These are phyloP conservation scores for Microcos paniculata DNA, from an alignment of 345 rosid genomes.

Conservation along the genomic window DNA sequence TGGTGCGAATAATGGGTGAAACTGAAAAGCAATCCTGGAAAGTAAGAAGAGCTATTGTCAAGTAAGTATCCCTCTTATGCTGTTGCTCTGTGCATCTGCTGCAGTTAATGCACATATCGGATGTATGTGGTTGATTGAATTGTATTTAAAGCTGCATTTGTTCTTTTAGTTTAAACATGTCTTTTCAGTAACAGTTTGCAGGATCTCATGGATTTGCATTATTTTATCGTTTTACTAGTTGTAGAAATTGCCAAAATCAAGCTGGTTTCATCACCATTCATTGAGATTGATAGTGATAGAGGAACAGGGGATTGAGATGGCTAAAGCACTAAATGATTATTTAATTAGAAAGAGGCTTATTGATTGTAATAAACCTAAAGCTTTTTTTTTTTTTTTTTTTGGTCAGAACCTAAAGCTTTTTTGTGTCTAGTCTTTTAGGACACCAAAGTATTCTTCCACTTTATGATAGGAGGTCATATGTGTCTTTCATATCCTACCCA, in stretches of 20 bases:
- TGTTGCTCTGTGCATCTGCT: not conserved
- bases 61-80: conserved; percentile 48
- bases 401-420: no score
- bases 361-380: not conserved
- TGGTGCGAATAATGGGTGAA: conserved; percentile 65
- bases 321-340: not conserved
- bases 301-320: not conserved
- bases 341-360: not conserved
- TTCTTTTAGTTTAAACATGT: not conserved
- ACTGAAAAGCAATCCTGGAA: conserved; percentile 69
- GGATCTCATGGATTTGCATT: not conserved
- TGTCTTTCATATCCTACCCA: not conserved
- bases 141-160: not conserved
- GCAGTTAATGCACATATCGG: conserved; percentile 1
- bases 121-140: not conserved
- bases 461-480: not conserved
- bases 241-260: not conserved
- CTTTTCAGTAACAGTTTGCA: not conserved
- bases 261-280: not conserved
- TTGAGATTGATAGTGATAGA: not conserved
- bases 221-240: not conserved
- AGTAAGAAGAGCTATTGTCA: conserved; percentile 61
- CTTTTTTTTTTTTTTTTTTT: no score
- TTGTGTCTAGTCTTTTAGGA: not conserved
- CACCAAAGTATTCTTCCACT: not conserved